Evolutionary conservation across 805 yeast genomes (phyloP), one percentile per base, ranked within the genome.

Genomic region (Lipomyces sp.): DNA sequence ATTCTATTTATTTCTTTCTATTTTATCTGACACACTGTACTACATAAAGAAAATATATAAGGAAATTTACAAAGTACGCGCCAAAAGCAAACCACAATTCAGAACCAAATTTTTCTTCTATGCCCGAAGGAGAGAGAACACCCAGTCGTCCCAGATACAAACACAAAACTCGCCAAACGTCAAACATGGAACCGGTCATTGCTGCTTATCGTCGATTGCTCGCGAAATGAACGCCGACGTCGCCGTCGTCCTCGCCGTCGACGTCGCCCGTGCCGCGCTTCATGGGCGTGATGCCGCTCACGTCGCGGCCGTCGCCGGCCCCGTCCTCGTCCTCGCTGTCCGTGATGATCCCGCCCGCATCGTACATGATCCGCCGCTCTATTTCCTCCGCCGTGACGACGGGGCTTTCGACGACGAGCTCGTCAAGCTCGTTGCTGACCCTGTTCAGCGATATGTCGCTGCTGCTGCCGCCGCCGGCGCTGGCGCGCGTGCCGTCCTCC

Each of bases 331-430:
- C 38, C 11, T 19, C 21, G 6, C 23, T 6, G 13, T 16, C 13
- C 23, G 38, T 19, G 8, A 32, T 13, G 5, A 24, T 23, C 13
- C 44, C 42, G 21, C 34, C 28, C 6, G 49, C 47, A 31, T 52
- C 53, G 29, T 40, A 52, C 29, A 47, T 24, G 26, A 47, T 31
- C 22, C 57, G 32, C 26, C 54, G 39, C 39, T 54, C 58, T 26
- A 54, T 41, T 31, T 54, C 58, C 28, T 54, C 58, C 16, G 55
- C 47, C 18, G 52, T 54, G 6, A 51, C 58, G 11, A 54, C 47
- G 19, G 58, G 58, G 14, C 49, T 40, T 41, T 54, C 58, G 29
- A 54, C 58, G 7, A 54, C 58, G 11, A 54, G 42, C 39, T 54
- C 58, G 34, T 54, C 58, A 11, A 54, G 45, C 40, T 54, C 58